These are phyloP conservation scores for Luvunga scandens DNA, from an alignment of 345 rosid species.

Conservation along the genomic window DNA sequence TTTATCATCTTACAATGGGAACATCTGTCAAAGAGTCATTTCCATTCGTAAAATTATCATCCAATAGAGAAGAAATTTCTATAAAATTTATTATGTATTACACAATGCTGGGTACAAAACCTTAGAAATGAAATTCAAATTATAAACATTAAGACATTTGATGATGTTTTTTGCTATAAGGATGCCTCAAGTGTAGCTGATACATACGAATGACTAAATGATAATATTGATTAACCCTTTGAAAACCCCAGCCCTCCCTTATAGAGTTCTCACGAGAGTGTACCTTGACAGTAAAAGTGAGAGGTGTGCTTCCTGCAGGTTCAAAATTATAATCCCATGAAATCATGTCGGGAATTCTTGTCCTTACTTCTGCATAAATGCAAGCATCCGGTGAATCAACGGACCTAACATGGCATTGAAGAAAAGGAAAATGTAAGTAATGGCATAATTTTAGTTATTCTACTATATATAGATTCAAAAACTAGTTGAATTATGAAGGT, in stretches of 20 bases:
- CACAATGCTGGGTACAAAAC: neutral
- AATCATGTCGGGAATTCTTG: constrained; percentile 69
- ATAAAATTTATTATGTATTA: neutral
- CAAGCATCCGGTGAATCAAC: constrained; percentile 71
- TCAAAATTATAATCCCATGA: constrained; percentile 90
- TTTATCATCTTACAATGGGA: neutral
- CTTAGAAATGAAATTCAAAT: neutral
- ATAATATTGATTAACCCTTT: neutral
- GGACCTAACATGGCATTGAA: constrained; percentile 43
- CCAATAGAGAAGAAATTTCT: neutral
- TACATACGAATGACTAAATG: neutral
- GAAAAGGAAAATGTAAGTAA: neutral
- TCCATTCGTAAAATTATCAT: neutral
- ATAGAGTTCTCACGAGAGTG: neutral
- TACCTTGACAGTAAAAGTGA: constrained; percentile 82
- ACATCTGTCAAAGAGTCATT: neutral
- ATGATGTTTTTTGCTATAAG: neutral
- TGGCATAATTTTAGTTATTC: neutral
- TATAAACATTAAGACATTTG: neutral
- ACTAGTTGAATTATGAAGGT: neutral
- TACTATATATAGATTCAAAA: neutral
- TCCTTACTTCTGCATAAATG: constrained; percentile 85
- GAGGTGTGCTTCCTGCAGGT: constrained; percentile 70
- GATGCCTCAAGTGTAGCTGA: neutral
- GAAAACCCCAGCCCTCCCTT: neutral